Base-by-base conservation (phyloP, 2,329 filamentous ascomycete species). In the Orbilia blumenaviensis region DNA sequence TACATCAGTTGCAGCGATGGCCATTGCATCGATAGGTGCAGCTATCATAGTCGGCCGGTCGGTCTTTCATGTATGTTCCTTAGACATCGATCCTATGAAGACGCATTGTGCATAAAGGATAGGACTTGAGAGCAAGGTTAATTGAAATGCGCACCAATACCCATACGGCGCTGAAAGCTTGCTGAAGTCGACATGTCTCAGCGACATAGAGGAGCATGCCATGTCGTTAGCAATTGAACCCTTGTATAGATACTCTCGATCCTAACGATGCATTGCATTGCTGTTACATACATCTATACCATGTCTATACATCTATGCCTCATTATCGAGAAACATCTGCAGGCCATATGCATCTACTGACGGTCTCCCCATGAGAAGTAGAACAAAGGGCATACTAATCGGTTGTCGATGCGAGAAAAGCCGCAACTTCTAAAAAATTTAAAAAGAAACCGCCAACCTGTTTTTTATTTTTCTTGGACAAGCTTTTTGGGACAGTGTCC, bases 381-480 rank as follows among this genome's bases (percentile, higher is more conserved):
- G 36, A 61, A 61, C 56, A 61, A 61, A 61, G 38, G 23, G 18
- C 56, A 44, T 61, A 25, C 23, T 32, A 61, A 61, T 61, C 56
- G 56, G 44, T 61, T 61, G 56, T 61, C 52, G 34, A 61, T 61
- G 56, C 56, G 56, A 44, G 52, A 56, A 56, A 56, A 56, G 38
- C 56, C 56, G 36, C 56, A 60, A 41, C 18, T 3, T 41, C 21
- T 7, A 42, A 60, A 60, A 41, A 58, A n/a, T n/a, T n/a, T n/a
- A n/a, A 58, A 36, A 44, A 61, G 38, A 61, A 61, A 61, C 29
- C 6, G 56, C 56, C 42, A 69, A 42, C 44, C n/a, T 62, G 56
- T 36, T 61, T 42, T 61, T 61, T 61, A 32, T 29, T 61, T 44
- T 61, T 68, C 52, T 48, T 36, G n/a, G 29, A 38, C 48, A 69